Evolutionary conservation across 2,329 filamentous ascomycete genomes (phyloP).

Genomic region (Talaromyces sp.): DNA sequence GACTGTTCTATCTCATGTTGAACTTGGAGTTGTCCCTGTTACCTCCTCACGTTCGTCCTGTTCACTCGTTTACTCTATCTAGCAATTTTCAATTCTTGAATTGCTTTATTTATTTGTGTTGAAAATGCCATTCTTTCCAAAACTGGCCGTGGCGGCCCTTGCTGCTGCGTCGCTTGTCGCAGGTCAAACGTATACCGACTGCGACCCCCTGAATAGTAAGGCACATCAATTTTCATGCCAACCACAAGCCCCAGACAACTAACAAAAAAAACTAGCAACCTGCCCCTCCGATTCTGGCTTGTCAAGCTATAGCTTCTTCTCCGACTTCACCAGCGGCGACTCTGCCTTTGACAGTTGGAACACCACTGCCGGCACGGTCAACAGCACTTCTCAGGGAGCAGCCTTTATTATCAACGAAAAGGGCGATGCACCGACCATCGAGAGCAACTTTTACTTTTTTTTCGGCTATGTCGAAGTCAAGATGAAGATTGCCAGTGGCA

Average conservation of each 20-base stretch:
- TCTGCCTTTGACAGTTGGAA: constrained; percentile 52
- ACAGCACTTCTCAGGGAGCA: constrained; percentile 67
- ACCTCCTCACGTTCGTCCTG: neutral
- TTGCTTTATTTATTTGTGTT: neutral
- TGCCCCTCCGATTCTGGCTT: constrained; percentile 71
- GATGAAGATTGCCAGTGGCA: constrained; percentile 82
- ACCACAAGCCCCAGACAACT: neutral
- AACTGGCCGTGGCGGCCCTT: constrained; percentile 22
- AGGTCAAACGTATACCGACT: constrained; percentile 72
- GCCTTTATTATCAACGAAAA: constrained; percentile 72
- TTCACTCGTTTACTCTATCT: neutral
- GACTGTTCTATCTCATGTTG: neutral
- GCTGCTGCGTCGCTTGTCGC: constrained; percentile 27
- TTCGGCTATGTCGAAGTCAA: constrained; percentile 85
- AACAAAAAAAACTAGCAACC: constrained; percentile 11
- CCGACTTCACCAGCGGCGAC: constrained; percentile 45
- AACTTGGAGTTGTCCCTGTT: neutral
- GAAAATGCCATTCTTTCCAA: constrained; percentile 28
- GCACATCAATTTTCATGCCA: neutral
- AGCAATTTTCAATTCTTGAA: neutral
- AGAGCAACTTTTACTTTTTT: constrained; percentile 95
- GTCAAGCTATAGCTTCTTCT: constrained; percentile 33
- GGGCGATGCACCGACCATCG: constrained; percentile 81
- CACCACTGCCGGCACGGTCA: constrained; percentile 60
- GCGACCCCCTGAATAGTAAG: constrained; percentile 57